These are phyloP conservation scores for Tuber umbilicatum DNA, from an alignment of 495 filamentous ascomycete species.

Conservation along the genomic window DNA sequence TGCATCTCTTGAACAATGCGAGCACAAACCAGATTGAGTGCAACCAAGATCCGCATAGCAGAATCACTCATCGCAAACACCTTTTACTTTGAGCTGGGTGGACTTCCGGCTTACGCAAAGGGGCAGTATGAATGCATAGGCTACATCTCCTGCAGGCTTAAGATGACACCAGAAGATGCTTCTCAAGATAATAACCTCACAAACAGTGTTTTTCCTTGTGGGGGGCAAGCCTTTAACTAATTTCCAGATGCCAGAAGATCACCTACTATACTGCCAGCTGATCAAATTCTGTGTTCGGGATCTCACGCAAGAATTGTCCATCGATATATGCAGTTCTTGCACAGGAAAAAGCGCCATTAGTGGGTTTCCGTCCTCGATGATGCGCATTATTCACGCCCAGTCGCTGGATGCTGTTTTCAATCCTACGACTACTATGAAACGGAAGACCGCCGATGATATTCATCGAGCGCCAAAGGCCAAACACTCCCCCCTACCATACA, in stretches of 20 bases:
- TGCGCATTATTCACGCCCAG: neutral
- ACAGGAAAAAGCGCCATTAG: conserved; percentile 1
- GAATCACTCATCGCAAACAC: neutral
- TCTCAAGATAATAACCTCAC: conserved; percentile 5
- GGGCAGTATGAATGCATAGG: conserved; percentile 15
- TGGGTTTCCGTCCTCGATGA: conserved; percentile 6
- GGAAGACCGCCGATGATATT: no score
- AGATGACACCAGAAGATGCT: neutral
- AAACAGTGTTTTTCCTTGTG: conserved; percentile 10
- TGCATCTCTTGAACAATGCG: no score
- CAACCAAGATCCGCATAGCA: no score
- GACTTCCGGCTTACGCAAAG: neutral
- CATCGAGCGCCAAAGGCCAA: no score
- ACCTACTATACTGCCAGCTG: neutral
- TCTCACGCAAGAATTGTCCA: no score
- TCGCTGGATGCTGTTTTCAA: conserved; percentile 1
- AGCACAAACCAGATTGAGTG: no score
- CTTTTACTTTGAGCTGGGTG: conserved; percentile 10
- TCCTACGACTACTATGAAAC: no score
- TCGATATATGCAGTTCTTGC: no score
- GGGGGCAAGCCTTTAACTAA: neutral
- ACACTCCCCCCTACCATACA: no score
- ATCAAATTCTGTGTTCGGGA: no score
- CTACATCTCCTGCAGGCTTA: neutral
- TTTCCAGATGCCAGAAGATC: neutral